phyloP scores from a whole-genome alignment of 164 flowering plant species.

The Magnolia changhungtana region DNA sequence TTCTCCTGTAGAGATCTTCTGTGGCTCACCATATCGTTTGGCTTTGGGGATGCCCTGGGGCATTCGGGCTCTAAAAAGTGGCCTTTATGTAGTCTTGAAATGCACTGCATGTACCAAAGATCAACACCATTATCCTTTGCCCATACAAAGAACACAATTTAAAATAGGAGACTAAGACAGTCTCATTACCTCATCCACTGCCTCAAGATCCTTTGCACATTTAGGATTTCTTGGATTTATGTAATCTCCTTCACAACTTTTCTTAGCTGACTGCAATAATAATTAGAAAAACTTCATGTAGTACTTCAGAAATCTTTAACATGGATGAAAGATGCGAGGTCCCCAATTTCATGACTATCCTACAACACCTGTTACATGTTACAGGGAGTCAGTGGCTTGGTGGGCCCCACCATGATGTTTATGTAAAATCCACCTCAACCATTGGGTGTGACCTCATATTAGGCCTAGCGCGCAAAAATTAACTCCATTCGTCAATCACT shows the following conservation, averaged over 20 bases:
- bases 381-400: too few relatives aligned
- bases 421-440: too few relatives aligned
- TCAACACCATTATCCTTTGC: not conserved
- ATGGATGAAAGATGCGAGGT: too few relatives aligned
- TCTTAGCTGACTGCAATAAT: not conserved
- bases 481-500: too few relatives aligned
- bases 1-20: slow-evolving; percentile 11
- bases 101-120: slow-evolving; percentile 12
- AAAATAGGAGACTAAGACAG: not conserved
- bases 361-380: too few relatives aligned
- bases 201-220: not conserved
- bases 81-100: not conserved
- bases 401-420: too few relatives aligned
- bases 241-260: not conserved
- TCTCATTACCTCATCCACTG: not conserved
- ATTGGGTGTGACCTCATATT: too few relatives aligned
- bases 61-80: slow-evolving; percentile 31
- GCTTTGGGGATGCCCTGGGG: slow-evolving; percentile 11
- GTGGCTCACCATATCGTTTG: not conserved
- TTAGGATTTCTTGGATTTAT: not conserved
- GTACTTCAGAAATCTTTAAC: too few relatives aligned
- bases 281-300: not conserved
- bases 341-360: too few relatives aligned
- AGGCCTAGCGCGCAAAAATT: too few relatives aligned
- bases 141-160: not conserved